These are phyloP conservation scores for Nakaseomyces kungkrabaensis DNA, from an alignment of 1,139 yeast genomes.

Conservation along the genomic window DNA sequence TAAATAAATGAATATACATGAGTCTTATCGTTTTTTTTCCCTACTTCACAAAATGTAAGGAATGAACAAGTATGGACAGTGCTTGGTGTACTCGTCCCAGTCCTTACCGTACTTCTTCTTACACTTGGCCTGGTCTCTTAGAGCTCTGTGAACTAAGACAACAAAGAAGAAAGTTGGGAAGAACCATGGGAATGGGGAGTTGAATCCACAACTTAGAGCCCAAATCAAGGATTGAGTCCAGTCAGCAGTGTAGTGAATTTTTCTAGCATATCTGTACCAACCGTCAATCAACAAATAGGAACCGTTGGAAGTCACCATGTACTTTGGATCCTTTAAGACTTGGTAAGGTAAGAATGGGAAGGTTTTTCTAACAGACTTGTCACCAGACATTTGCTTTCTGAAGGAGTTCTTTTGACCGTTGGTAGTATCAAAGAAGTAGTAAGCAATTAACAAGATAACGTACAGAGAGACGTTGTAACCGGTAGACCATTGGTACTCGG, in stretches of 20 bases:
- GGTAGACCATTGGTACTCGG: conserved; percentile 65
- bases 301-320: conserved; percentile 77
- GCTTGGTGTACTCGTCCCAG: conserved; percentile 78
- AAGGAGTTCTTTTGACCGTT: conserved; percentile 93
- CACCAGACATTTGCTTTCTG: conserved; percentile 81
- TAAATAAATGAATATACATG: background rate
- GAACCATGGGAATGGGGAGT: conserved; percentile 89
- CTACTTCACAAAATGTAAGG: conserved; percentile 59
- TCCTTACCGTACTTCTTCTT: conserved; percentile 82
- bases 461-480: conserved; percentile 49
- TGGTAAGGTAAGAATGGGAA: conserved; percentile 91
- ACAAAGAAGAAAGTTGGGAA: conserved; percentile 84
- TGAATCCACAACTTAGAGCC: conserved; percentile 86
- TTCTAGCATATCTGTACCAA: conserved; percentile 88
- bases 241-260: conserved; percentile 92
- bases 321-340: conserved; percentile 70
- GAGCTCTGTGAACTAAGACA: conserved; percentile 80
- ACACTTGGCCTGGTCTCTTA: conserved; percentile 80
- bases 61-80: conserved; percentile 86
- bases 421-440: conserved; percentile 89
- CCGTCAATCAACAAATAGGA: conserved; percentile 81
- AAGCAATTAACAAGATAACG: conserved; percentile 51
- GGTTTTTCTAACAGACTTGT: conserved; percentile 60
- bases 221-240: conserved; percentile 79
- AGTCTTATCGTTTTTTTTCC: background rate